Evolutionary conservation across 1,139 yeast genomes (phyloP).

Genomic region (Saccharomyces pastorianus): DNA sequence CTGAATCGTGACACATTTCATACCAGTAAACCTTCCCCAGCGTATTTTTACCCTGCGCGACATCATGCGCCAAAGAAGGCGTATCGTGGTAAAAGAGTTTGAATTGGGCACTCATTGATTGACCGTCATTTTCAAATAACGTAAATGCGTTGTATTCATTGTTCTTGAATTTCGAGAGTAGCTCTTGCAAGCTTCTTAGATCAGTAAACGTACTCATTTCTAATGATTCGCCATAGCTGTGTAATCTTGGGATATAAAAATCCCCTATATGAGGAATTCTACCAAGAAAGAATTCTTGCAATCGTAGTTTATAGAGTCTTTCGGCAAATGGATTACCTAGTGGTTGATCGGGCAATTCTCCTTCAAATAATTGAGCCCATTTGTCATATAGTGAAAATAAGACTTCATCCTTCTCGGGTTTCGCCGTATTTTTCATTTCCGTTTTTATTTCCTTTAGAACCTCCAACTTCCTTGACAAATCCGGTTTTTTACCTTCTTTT

Average conservation of each 20-base stretch:
- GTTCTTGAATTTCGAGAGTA: conserved; percentile 19
- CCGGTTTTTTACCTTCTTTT: conserved; percentile 25
- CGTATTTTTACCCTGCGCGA: conserved; percentile 13
- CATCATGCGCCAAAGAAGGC: conserved; percentile 24
- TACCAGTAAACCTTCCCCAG: conserved; percentile 26
- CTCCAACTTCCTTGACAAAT: conserved; percentile 18
- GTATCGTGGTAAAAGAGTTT: conserved; percentile 29
- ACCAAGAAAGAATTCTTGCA: conserved; percentile 28
- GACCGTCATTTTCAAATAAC: conserved; percentile 28
- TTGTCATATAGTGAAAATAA: conserved; percentile 18
- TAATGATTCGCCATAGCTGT: conserved; percentile 22
- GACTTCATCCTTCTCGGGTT: conserved; percentile 15
- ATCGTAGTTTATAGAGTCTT: conserved; percentile 27
- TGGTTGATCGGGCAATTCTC: conserved; percentile 27
- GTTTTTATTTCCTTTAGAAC: conserved; percentile 21
- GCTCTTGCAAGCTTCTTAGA: conserved; percentile 15
- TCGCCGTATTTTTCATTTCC: conserved; percentile 11
- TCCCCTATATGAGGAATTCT: conserved; percentile 31
- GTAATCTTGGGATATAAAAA: conserved; percentile 29
- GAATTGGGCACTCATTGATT: conserved; percentile 25
- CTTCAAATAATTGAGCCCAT: conserved; percentile 25
- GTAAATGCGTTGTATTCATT: conserved; percentile 22
- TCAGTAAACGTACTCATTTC: conserved; percentile 22
- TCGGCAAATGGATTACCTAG: conserved; percentile 26
- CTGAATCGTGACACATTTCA: conserved; percentile 28